Base-by-base conservation (phyloP, 495 filamentous ascomycete genomes). In the Penicillium arizonense region DNA sequence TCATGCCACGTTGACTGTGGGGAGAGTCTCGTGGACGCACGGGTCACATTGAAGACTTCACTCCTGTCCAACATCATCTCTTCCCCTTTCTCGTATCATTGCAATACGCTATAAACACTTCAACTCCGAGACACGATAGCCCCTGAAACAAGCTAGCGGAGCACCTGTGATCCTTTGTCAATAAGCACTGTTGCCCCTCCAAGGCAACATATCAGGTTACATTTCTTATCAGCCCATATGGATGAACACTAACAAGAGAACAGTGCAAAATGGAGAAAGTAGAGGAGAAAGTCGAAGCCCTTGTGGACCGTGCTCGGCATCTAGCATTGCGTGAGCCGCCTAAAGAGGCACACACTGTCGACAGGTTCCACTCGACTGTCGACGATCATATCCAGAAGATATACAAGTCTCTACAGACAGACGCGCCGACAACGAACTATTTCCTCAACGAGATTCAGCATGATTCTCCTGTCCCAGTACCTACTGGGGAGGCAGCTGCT, bases 331-430 rank as follows among this genome's bases (percentile, higher is more conserved):
- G 50, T 16, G 38, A 50, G 13, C 44, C 47, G 13, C 33, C 45
- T 4, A 24, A 30, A 21, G 52, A 51, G 8, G 13, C 16, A 16
- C 52, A 57, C n/a, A 44, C 53, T 2, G 42, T 57, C 11, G 56
- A 64, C 4, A 35, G 32, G 28, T 72, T 75, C 46, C 64, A 70
- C 32, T 49, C 65, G 6, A 44, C 61, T 2, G 47, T 76, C 13
- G 52, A 68, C 18, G 26, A 52, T 2, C 63, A 74, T 38, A 49
- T 77, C 13, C 47, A 69, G 37, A 52, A 63, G 35, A 71, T 75
- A 57, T 70, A 74, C 50, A 47, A 59, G 12, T 53, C 62, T 2
- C 37, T 73, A 24, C 49, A 39, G 14, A 42, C 43, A 4, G 53
- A 56, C 18, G 32, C 47, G 39, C 21, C 46, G 9, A 44, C 38